Base-by-base conservation (phyloP, 1,139 yeast species). In the Nakaseomyces delphensis region DNA sequence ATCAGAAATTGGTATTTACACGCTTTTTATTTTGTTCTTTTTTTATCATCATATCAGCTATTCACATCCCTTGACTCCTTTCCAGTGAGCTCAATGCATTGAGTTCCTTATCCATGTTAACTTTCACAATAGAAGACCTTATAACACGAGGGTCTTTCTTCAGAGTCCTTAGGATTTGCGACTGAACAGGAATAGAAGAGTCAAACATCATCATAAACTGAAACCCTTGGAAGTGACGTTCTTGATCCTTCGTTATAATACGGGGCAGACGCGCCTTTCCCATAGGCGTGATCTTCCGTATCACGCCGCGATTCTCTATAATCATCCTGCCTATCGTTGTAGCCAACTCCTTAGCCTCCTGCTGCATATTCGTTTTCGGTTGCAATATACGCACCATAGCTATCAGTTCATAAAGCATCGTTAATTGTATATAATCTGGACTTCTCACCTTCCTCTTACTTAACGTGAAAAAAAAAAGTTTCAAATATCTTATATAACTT, bases 101-200 rank as follows among this genome's bases (percentile, higher is more conserved):
- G 50, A 78, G 67, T 33, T 66, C 66, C 56, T 69, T 69, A 29
- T 65, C 66, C 50, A 80, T 79, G 49, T 83, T 78, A 42, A 81
- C 79, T 60, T 77, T 84, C 44, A 82, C 72, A 35, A 89, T 72
- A 47, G 79, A 76, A 23, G 93, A 77, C 60, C 96, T 74, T 48
- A 89, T 76, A 50, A 89, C 80, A 67, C 97, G 81, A 23, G 97
- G 96, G 64, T 89, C 98, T 50, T 77, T 76, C 57, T 83, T 77
- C 53, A 89, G 67, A 3, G 94, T 79, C 65, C 95, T 75, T 51
- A 80, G 66, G 45, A 91, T 77, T 65, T 87, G 95, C 41, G 81
- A 75, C 63, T 89, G 97, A 8, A 85, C 96, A 41, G 81, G 79
- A 11, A 89, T 74, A 42, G 93, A 82, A 2, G 87, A 74, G 60